Percentiles rank a stretch among this genome's conserved stretches.
These are phyloP conservation scores for Arachis stenosperma DNA, from an alignment of 306 rosid species.

Conservation along the genomic window DNA sequence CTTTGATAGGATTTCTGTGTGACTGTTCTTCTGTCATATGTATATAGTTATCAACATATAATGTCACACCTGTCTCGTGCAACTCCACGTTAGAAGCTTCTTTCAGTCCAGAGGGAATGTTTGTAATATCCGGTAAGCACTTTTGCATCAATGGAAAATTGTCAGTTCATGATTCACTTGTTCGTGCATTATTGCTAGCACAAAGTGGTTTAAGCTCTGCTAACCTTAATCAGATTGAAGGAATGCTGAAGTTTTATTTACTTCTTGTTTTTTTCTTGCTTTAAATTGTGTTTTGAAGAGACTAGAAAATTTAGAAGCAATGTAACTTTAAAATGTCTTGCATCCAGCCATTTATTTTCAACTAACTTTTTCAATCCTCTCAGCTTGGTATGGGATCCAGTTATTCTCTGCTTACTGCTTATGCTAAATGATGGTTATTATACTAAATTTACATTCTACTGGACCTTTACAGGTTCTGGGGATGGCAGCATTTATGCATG, in stretches of 20 bases:
- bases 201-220: slow-evolving; percentile 1
- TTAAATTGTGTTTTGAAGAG: slow-evolving; percentile 23
- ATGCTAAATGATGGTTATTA: slow-evolving; percentile 23
- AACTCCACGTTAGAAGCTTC: slow-evolving; percentile 93
- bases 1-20: slow-evolving; percentile 32
- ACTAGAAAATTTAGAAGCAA: slow-evolving; percentile 11
- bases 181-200: not conserved
- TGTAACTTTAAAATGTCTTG: slow-evolving; percentile 1
- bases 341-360: slow-evolving; percentile 16
- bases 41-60: slow-evolving; percentile 75
- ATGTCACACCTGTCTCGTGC: slow-evolving; percentile 72
- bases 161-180: slow-evolving; percentile 25
- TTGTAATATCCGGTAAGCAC: slow-evolving; percentile 77
- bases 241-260: not conserved
- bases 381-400: slow-evolving; percentile 7
- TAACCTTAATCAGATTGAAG: not conserved
- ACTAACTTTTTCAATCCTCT: slow-evolving; percentile 17
- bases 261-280: not conserved
- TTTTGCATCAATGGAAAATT: slow-evolving; percentile 22
- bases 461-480: slow-evolving; percentile 75
- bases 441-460: slow-evolving; percentile 29
- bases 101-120: slow-evolving; percentile 97
- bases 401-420: slow-evolving; percentile 29
- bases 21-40: slow-evolving; percentile 22
- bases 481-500: slow-evolving; percentile 91